Base-by-base conservation (phyloP, 164 flowering plant genomes). In the Liquidambar formosana region DNA sequence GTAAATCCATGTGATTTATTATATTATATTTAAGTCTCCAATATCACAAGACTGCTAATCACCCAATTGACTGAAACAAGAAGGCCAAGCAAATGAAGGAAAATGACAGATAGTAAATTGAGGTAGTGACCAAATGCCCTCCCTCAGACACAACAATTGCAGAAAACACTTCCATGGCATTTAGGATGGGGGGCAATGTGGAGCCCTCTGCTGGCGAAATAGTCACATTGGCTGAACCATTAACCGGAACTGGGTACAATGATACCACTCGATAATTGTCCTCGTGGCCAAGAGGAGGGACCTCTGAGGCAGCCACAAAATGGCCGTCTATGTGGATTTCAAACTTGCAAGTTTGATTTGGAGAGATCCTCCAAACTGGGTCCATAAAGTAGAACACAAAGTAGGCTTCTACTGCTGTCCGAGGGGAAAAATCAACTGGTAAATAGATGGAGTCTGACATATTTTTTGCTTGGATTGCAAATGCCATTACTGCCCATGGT, bases 161-260 rank as follows among this genome's bases (percentile, higher is more conserved):
- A 12, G 53, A 44, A 28, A 22, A 63, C 23, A 62, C 73, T 70
- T 70, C 66, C 67, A 63, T 70, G 41, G 53, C 73, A 23, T 54
- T 69, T 5, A 69, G 27, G 8, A 51, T 19, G 8, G 72, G 72
- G 1, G 72, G 58, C 59, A 69, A 38, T 33, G 57, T 61, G 56
- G 65, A n/a, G 2, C 43, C 38, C 13, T 61, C 13, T 1, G 21
- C 58, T 1, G 72, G 33, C 1, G 72, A 51, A 0, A 69, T 48
- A 1, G 72, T 69, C 51, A 69, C 59, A 21, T 53, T 61, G 15
- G 65, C 59, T 10, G 51, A 13, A 49, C 65, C 65, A 5, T 0
- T 14, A 19, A 69, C 65, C 0, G 27, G 13, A 12, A 61, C 72
- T 0, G 65, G 72, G 18, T 61, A 69, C 1, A 61, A 1, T 0